Base-by-base conservation (phyloP, 2,329 filamentous ascomycete species). In the Didymella exigua region DNA sequence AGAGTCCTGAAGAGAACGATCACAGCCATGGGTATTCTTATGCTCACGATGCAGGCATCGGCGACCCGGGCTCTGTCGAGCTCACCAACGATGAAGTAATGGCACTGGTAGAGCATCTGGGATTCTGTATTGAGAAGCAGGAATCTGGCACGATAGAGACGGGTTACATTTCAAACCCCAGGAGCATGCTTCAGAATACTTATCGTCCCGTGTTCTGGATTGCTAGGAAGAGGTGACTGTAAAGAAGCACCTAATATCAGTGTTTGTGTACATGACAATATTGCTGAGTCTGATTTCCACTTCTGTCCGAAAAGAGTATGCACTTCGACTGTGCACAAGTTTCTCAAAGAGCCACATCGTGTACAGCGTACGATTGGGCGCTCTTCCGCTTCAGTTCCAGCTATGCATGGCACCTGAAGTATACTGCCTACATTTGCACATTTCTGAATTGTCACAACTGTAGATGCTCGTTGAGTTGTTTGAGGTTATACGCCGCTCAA, bases 51-150 rank as follows among this genome's bases (percentile, higher is more conserved):
- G 61, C 71, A 48, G 91, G 91, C 1, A 96, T 97, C 60, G 92
- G 87, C 0, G 92, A 96, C 65, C 91, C 91, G 0, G 95, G 95
- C 0, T 92, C 87, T 59, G 90, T 98, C 63, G 95, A 99, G 78
- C 81, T 99, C 49, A 88, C 89, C 0, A 86, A 96, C 56, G 91
- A 96, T 24, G 95, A 99, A 78, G 89, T 99, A 9, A 76, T 96
- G 54, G 81, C 82, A 14, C 78, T 99, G 36, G 82, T 98, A 2
- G 78, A 86, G 62, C 82, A 82, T 52, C 78, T 93, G 66, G 95
- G 93, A 0, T 99, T 99, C 69, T 79, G 78, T 5, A 78, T 99
- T 6, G 86, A 90, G 68, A 81, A 79, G 61, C 81, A 83, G 44
- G 80, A 88, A 70, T 63, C 67, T 7, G 79, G 79, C 1, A 82